These are phyloP conservation scores for Anthostomella pinea DNA, from an alignment of 2,329 filamentous ascomycete species.

Conservation along the genomic window DNA sequence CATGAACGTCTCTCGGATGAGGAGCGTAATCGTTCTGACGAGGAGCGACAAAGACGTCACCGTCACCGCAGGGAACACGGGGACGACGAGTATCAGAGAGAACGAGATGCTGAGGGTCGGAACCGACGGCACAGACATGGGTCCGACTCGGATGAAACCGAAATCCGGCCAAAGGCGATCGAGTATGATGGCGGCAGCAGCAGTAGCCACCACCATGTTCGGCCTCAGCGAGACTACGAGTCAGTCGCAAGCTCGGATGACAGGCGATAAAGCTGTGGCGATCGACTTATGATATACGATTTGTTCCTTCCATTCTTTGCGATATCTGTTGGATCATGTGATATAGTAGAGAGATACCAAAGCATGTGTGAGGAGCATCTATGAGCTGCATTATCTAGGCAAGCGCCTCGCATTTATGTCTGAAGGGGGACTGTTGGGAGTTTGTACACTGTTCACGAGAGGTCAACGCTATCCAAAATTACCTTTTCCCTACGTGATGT, in stretches of 20 bases:
- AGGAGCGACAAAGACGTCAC: constrained; percentile 28
- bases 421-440: no score
- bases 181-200: constrained; percentile 22
- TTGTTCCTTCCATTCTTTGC: background rate
- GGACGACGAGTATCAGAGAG: constrained; percentile 29
- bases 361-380: constrained; percentile 5
- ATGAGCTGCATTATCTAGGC: background rate
- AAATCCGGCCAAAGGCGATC: constrained; percentile 23
- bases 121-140: constrained; percentile 24
- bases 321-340: constrained; percentile 2
- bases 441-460: background rate
- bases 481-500: no score
- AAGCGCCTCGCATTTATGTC: no score
- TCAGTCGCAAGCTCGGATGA: constrained; percentile 15
- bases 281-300: constrained; percentile 3
- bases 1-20: constrained; percentile 22
- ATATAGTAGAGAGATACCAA: constrained; percentile 8
- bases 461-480: no score
- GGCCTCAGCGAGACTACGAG: constrained; percentile 23
- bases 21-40: constrained; percentile 30
- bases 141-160: constrained; percentile 22
- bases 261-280: constrained; percentile 14
- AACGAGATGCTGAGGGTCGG: constrained; percentile 22
- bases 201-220: constrained; percentile 16
- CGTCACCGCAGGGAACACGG: constrained; percentile 29